Evolutionary conservation across 805 yeast genomes (phyloP), one percentile per base, ranked within the genome.

Genomic region (Nakazawaea pomicola): DNA sequence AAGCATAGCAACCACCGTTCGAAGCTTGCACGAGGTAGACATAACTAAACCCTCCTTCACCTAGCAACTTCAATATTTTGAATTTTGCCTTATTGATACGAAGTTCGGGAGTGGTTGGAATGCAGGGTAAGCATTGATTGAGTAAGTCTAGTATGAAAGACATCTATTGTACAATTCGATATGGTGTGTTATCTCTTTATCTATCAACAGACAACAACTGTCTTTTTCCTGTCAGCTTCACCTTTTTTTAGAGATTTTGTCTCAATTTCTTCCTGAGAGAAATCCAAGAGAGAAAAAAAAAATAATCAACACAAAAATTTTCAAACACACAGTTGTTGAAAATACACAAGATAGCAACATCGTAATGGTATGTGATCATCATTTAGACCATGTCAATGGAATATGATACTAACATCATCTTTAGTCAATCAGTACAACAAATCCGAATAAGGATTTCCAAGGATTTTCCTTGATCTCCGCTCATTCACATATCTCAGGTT

Each of bases 401-500:
- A 27, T 17, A 9, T 1, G 14, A 35, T 27, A 35, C 38, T 17
- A 23, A 33, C 25, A 14, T n/a, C n/a, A n/a, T 10, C 16, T 18
- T 19, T 49, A 57, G 18, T 46, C 44, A 23, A 57, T 49, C 2
- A 46, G 46, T 29, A 17, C 44, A 29, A 14, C 47, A 29, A 31
- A 35, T 20, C 36, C 44, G 23, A 40, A 40, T 19, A 40, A 40
- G 16, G 46, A 44, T 12, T 23, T 44, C 12, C 44, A 44, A 36
- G 39, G 43, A 11, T 44, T 44, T 29, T 44, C 44, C 28, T 72
- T 89, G 52, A 82, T 89, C 43, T 96, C 98, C 2, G 96, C 98
- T n/a, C 99, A 93, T 62, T 89, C 97, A 5, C 99, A 93, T 64
- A 93, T 93, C 59, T 75, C 93, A 18, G 99, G 99, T 1, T 73